Evolutionary conservation across 805 yeast genomes (phyloP), one percentile per base, ranked within the genome.

Genomic region (Yarrowia keelungensis): DNA sequence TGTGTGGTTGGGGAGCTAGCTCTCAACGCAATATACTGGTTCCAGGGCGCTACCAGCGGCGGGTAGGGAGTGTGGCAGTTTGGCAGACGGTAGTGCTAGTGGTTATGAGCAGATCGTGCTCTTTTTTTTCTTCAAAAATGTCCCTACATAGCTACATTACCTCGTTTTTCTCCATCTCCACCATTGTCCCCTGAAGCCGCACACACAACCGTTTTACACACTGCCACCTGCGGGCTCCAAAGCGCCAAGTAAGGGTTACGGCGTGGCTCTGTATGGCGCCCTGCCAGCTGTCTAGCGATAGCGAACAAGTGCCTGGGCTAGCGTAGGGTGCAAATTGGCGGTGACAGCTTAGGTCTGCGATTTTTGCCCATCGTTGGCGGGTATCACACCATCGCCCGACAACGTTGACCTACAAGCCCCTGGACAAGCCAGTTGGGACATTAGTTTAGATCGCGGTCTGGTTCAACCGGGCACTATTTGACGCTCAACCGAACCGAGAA

Each of bases 1-100:
- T 56, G 65, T 42, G 42, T 45, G 65, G 65, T 59, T 59, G 65
- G 65, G 65, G 65, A 35, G 51, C 65, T 59, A 59, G 35, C 49
- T 59, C 65, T 59, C 65, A 59, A 59, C 65, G 65, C 47, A 56
- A 41, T 56, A 43, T 14, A n/a, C 43, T 11, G 39, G 39, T 26
- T 26, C 32, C 32, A 26, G 32, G 32, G 32, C 32, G 32, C 32
- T 26, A 26, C 32, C 32, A 26, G 32, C 32, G 32, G 32, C 32
- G 32, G 32, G 32, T 5, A 26, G 32, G 32, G 32, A 26, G 32
- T 26, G 32, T 26, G 32, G 32, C 32, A 26, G 32, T 26, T 26
- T 26, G 32, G 32, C 32, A 26, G 32, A 26, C 32, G 32, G 32
- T 26, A 26, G 32, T 26, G 32, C 22, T 46, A 46, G 19, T 12